A percentile compares a stretch with the other conserved stretches of the same genome.
Evolutionary conservation across 371 early-diverging fungal species (phyloP).

Genomic region (Apophysomyces trapeziformis): DNA sequence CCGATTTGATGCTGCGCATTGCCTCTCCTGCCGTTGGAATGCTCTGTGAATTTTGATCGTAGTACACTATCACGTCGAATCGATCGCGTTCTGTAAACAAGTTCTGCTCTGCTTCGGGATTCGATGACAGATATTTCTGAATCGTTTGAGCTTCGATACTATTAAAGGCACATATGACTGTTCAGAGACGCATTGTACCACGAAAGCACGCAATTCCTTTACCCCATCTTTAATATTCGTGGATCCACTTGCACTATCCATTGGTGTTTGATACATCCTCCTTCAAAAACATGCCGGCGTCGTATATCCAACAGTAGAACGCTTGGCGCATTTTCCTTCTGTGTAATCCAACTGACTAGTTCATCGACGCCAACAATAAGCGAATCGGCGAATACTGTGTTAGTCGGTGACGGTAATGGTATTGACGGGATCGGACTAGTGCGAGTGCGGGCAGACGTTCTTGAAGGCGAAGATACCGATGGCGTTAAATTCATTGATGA

Average conservation of each 20-base stretch:
- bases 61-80: constrained; percentile 74
- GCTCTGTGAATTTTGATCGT: constrained; percentile 58
- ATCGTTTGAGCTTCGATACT: constrained; percentile 43
- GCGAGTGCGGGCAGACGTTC: neutral
- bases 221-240: constrained; percentile 53
- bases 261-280: constrained; percentile 71
- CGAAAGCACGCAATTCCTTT: constrained; percentile 14
- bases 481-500: neutral
- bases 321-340: constrained; percentile 33
- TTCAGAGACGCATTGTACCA: constrained; percentile 13
- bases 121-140: constrained; percentile 39
- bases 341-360: constrained; percentile 37
- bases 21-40: constrained; percentile 15
- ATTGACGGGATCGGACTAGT: neutral
- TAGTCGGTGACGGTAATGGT: constrained; percentile 19
- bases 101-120: constrained; percentile 43
- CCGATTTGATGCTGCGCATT: constrained; percentile 35
- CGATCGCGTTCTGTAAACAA: constrained; percentile 63
- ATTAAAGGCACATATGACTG: neutral
- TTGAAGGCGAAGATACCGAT: constrained; percentile 1
- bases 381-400: constrained; percentile 28
- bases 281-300: constrained; percentile 59
- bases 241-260: constrained; percentile 83
- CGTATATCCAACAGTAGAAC: constrained; percentile 82
- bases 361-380: constrained; percentile 38